Conservation (phyloP, 2,329 filamentous ascomycete genomes). For the Apiospora arundinis region DNA sequence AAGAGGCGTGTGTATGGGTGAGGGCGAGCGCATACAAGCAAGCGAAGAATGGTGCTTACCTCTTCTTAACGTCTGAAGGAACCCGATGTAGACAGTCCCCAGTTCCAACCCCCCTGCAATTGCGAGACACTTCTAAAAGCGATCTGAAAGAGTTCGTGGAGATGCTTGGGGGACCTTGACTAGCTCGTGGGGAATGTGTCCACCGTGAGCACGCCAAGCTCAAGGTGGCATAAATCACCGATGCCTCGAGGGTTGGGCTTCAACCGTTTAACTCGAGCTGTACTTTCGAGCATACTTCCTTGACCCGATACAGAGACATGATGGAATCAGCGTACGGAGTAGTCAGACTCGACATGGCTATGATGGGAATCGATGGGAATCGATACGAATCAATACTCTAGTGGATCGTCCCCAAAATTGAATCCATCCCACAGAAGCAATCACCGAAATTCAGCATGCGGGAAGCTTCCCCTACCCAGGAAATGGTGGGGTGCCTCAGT, state of each 20-base stretch:
- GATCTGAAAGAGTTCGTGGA: constrained; percentile 18
- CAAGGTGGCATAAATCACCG: background rate
- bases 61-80: background rate
- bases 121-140: constrained; percentile 1
- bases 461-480: background rate
- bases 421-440: background rate
- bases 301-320: background rate
- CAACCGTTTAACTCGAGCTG: background rate
- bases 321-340: too few species aligned
- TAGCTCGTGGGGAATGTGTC: constrained; percentile 10
- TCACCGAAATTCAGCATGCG: background rate
- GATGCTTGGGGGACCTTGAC: background rate
- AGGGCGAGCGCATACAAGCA: background rate
- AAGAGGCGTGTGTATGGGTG: background rate
- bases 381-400: background rate
- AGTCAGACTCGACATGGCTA: background rate
- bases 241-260: background rate
- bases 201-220: background rate
- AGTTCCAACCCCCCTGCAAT: constrained; percentile 3
- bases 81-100: background rate
- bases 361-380: too few species aligned
- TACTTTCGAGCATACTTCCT: background rate
- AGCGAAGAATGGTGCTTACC: background rate
- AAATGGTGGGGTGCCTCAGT: background rate
- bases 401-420: background rate